These are phyloP conservation scores for Hanseniaspora uvarum DNA, from an alignment of 1,139 yeast genomes.

Conservation along the genomic window DNA sequence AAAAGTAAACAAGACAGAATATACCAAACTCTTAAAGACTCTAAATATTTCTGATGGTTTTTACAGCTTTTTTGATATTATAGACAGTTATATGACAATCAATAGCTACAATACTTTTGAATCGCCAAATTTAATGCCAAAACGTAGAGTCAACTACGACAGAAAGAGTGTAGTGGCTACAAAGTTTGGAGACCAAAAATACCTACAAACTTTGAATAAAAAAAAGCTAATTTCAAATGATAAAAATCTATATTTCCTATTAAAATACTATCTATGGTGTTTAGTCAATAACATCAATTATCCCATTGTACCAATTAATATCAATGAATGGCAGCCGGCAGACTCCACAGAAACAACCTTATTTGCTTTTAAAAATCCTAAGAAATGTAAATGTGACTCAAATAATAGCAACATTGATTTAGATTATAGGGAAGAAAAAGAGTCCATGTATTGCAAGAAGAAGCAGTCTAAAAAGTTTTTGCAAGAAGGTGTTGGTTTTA, in stretches of 20 bases:
- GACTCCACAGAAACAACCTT: neutral
- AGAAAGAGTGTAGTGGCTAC: neutral
- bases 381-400: neutral
- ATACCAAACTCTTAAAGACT: neutral
- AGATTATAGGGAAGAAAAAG: neutral
- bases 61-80: neutral
- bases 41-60: neutral
- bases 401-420: neutral
- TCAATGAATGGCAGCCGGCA: constrained; percentile 12
- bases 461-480: constrained; percentile 1
- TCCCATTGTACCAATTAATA: constrained; percentile 17
- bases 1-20: neutral
- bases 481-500: neutral
- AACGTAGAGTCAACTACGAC: neutral
- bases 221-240: neutral
- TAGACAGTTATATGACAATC: neutral
- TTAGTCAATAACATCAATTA: neutral
- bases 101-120: neutral
- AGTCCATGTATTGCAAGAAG: constrained; percentile 1
- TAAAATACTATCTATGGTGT: constrained; percentile 2
- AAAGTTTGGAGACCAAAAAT: neutral
- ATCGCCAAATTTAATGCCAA: neutral
- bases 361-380: neutral
- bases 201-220: neutral
- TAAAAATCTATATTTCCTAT: neutral